Base-by-base conservation (phyloP, 305 asterid genomes). In the Fraxinus ornus region DNA sequence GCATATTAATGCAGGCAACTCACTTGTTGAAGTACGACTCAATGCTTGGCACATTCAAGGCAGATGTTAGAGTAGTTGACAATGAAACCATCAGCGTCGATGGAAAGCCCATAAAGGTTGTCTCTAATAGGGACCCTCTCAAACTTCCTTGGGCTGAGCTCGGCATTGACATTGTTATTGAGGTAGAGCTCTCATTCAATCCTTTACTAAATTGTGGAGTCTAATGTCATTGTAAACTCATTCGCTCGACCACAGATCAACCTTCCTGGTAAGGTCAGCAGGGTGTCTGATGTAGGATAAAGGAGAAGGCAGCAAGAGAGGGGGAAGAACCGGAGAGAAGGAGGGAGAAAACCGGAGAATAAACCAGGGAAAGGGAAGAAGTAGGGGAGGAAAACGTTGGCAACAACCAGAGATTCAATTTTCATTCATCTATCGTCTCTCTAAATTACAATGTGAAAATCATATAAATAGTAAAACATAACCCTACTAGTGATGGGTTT, bases 91-190 rank as follows among this genome's bases (percentile, higher is more conserved):
- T 95, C 70, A 90, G 95, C 83, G 98, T 95, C 33, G 99, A 94
- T 71, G 98, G 98, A 81, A 94, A 94, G 92, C 86, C 2, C 81
- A 85, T 95, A 49, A 89, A 93, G 93, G 99, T 94, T 68, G 99
- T 95, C 82, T 93, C 98, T 21, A 91, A 39, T 85, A 79, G 98
- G 84, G 98, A 95, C 84, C 99, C 99, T 74, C 94, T 95, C 81
- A 88, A 93, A 84, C 98, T 95, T 81, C 99, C 99, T 1, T 94
- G 98, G 98, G 97, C 98, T 32, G 98, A 95, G 70, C 89, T 95
- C 7, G 99, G 98, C 73, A 94, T 94, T 57, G 98, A 95, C 87
- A 95, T 95, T 78, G 98, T 95, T 12, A 95, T 95, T 33, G 99
- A 95, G 97, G 98, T 94, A 88, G 41, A 41, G 17, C 15, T 76